Evolutionary conservation across 2,329 filamentous ascomycete genomes (phyloP).

Genomic region (Ophiocordyceps robertsii): DNA sequence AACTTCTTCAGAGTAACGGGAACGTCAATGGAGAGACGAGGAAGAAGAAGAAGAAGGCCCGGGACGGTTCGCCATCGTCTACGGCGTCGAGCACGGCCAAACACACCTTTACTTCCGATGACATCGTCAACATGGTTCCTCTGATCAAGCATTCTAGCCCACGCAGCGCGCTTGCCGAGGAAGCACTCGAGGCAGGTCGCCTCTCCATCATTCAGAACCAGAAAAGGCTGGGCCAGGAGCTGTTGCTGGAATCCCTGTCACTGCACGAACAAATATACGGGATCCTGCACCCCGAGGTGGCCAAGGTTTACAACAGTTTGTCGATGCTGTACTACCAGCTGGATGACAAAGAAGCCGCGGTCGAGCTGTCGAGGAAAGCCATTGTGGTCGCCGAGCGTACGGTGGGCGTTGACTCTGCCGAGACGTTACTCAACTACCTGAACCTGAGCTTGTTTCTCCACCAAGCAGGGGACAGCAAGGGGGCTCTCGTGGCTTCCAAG

Average conservation of each 20-base stretch:
- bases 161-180: constrained; percentile 81
- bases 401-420: constrained; percentile 80
- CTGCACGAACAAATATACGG: constrained; percentile 98
- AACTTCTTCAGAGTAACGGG: constrained; percentile 23
- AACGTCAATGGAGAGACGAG: constrained; percentile 31
- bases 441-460: constrained; percentile 93
- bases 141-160: constrained; percentile 90
- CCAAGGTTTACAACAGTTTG: constrained; percentile 84
- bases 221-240: constrained; percentile 88
- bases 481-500: constrained; percentile 76
- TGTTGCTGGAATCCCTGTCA: constrained; percentile 89
- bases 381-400: constrained; percentile 94
- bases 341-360: constrained; percentile 93
- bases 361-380: constrained; percentile 91
- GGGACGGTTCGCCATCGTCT: constrained; percentile 38
- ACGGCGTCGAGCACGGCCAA: constrained; percentile 25
- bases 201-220: constrained; percentile 94
- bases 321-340: constrained; percentile 95
- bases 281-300: constrained; percentile 91
- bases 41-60: constrained; percentile 50
- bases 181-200: constrained; percentile 87
- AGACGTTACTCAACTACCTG: constrained; percentile 89
- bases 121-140: constrained; percentile 87
- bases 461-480: constrained; percentile 77
- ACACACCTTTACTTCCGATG: constrained; percentile 59